A percentile compares a stretch with the other conserved stretches of the same genome.
Evolutionary conservation across 2,329 filamentous ascomycete species (phyloP).

Genomic region (Cryphonectria parasitica): DNA sequence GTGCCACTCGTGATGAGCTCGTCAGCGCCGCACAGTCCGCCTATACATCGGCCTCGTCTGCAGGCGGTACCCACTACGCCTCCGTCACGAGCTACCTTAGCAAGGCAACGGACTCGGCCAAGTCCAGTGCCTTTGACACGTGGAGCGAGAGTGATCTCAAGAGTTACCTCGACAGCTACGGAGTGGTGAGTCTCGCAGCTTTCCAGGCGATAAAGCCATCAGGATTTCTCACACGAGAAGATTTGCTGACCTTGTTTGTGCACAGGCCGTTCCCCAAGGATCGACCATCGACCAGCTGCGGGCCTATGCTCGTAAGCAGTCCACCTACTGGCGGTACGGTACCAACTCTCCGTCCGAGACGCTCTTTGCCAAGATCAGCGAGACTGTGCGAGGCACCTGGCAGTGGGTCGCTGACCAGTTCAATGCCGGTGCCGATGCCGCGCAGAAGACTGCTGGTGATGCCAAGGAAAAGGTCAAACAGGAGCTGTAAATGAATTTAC

Average conservation of each 20-base stretch:
- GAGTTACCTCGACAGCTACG: slow-evolving; percentile 78
- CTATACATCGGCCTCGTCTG: slow-evolving; percentile 62
- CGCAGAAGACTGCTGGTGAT: slow-evolving; percentile 51
- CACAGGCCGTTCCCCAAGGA: slow-evolving; percentile 63
- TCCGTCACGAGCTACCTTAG: slow-evolving; percentile 73
- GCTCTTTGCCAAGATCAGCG: slow-evolving; percentile 65
- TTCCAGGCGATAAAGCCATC: not conserved
- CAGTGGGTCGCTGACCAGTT: slow-evolving; percentile 58
- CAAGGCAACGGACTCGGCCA: slow-evolving; percentile 66
- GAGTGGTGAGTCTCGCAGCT: slow-evolving; percentile 52
- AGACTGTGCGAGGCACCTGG: slow-evolving; percentile 51
- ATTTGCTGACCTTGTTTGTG: slow-evolving; percentile 30
- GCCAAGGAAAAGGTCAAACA: slow-evolving; percentile 46
- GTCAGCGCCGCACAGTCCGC: slow-evolving; percentile 65
- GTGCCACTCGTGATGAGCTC: slow-evolving; percentile 73
- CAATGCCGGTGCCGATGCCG: slow-evolving; percentile 50
- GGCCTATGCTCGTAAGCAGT: slow-evolving; percentile 72
- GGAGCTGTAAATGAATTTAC: slow-evolving; percentile 50
- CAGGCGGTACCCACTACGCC: slow-evolving; percentile 62
- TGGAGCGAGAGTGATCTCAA: slow-evolving; percentile 79
- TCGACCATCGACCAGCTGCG: slow-evolving; percentile 71
- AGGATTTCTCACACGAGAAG: not conserved
- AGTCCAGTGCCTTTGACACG: slow-evolving; percentile 69
- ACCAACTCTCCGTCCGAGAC: slow-evolving; percentile 68
- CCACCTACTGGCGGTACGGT: slow-evolving; percentile 78